Conservation (phyloP, 1,139 yeast genomes). For the Candida sanyaensis region DNA sequence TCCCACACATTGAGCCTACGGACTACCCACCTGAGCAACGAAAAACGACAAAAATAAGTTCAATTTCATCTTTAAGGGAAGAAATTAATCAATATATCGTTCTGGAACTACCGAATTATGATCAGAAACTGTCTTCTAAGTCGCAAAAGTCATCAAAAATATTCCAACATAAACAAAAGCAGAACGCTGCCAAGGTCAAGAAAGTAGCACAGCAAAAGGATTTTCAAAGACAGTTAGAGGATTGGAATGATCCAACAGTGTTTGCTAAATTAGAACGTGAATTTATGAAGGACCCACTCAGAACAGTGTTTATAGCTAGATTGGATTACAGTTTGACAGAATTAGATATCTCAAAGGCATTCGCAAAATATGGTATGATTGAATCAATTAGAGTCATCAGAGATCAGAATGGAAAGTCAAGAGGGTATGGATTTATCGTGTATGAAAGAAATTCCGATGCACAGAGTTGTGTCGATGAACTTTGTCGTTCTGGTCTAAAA, state of each 20-base stretch:
- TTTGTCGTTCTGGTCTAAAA: constrained; percentile 54
- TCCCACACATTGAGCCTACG: constrained; percentile 50
- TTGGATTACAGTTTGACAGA: constrained; percentile 69
- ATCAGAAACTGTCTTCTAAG: constrained; percentile 9
- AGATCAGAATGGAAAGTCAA: constrained; percentile 55
- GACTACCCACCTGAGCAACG: constrained; percentile 59
- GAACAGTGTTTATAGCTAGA: constrained; percentile 77
- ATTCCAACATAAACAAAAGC: constrained; percentile 13
- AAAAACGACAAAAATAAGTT: constrained; percentile 51
- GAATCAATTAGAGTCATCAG: constrained; percentile 69
- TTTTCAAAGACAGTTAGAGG: constrained; percentile 36
- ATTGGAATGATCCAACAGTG: constrained; percentile 56
- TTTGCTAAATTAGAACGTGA: constrained; percentile 52
- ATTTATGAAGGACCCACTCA: constrained; percentile 66
- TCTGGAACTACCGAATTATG: constrained; percentile 18
- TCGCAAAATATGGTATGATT: constrained; percentile 68
- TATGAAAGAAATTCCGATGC: constrained; percentile 64
- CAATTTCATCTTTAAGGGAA: constrained; percentile 45
- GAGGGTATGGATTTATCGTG: constrained; percentile 86
- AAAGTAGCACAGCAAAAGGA: constrained; percentile 33
- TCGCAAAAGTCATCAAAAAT: constrained; percentile 5
- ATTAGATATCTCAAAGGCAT: constrained; percentile 63
- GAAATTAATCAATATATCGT: constrained; percentile 31
- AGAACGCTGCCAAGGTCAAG: constrained; percentile 14
- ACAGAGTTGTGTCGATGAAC: constrained; percentile 56